Evolutionary conservation across 805 yeast species (phyloP), one percentile per base, ranked within the genome.

Genomic region (Myxozyma sirexii): DNA sequence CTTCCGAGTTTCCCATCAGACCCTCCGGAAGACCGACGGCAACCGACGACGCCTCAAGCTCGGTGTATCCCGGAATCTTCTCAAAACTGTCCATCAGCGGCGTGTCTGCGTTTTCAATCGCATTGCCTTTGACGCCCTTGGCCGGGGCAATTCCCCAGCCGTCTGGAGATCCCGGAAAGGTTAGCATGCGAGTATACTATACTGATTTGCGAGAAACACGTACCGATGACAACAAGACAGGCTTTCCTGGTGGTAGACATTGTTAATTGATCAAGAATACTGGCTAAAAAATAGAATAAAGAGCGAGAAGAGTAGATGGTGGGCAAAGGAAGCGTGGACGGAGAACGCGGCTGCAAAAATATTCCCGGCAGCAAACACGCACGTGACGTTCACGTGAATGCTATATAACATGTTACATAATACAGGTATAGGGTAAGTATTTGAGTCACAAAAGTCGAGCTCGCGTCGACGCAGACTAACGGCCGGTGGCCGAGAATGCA

Each of bases 1-100:
- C 68, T 52, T 65, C 68, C 24, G 68, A 65, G 60, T 65, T 65
- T 26, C 68, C 68, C 68, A 65, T 65, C 13, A 65, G 55, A n/a
- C 68, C 68, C 54, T 65, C 66, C 23, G 68, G 68, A 26, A 65
- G 64, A 23, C 68, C 68, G 37, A 65, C 68, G 38, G 56, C 61
- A 15, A 56, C 51, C 38, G 67, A 63, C 19, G 67, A 64, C 21
- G 68, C 68, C 37, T 59, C 63, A 24, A 65, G 63, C 33, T 46
- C 49, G 41, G 67, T 60, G 54, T 63, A 65, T 6, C 65, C 67
- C 21, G 63, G 58, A 31, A 38, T 27, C 35, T 45, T 51, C 26
- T 46, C 21, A 47, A 65, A 63, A 23, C 43, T 46, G 56, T 55
- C 62, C 68, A 65, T 65, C 37, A 57, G 42, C 15, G 68, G 68